Base-by-base conservation (phyloP, 176 grass and related monocot genomes). In the Bromus sterilis region DNA sequence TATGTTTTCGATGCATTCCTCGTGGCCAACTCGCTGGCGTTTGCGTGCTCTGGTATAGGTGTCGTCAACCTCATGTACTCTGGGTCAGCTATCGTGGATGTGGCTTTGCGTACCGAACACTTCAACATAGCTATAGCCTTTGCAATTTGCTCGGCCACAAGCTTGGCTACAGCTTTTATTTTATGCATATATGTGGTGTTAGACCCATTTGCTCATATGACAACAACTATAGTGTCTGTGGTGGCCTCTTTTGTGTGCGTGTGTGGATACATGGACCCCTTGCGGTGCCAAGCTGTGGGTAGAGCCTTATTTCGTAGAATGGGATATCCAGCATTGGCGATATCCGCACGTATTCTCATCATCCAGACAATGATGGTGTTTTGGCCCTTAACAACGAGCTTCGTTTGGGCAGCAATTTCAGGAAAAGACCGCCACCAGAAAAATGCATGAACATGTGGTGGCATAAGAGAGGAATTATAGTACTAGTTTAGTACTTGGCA, bases 51-150 rank as follows among this genome's bases (percentile, higher is more conserved):
- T 18, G 44, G 44, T 28, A 10, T 58, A 39, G 65, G 42, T 7
- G 71, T 49, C 7, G 12, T 81, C 34, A 66, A 66, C 34, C 65
- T 81, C 53, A 70, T 71, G 65, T 81, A 70, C 49, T 57, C 79
- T 16, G 79, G 79, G 14, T 71, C 57, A 30, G 40, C 64, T 9
- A 81, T 49, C 13, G 63, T 81, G 2, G 79, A 81, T 15, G 44
- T 48, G 44, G 14, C 44, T 2, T 49, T 70, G 31, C 63, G 44
- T 13, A 70, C 29, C 33, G 34, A 66, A 14, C 64, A 81, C 49
- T 70, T 81, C 0, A 4, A n/a, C 0, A 41, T 46, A 49, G 53
- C 65, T 2, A 14, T 70, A 1, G 39, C 40, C 34, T 70, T 81
- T 15, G 48, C 70, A 5, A 39, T 46, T 2, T 56, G 64, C 26